Evolutionary conservation across 257 asterid genomes (phyloP).

Genomic region (Phtheirospermum japonicum): DNA sequence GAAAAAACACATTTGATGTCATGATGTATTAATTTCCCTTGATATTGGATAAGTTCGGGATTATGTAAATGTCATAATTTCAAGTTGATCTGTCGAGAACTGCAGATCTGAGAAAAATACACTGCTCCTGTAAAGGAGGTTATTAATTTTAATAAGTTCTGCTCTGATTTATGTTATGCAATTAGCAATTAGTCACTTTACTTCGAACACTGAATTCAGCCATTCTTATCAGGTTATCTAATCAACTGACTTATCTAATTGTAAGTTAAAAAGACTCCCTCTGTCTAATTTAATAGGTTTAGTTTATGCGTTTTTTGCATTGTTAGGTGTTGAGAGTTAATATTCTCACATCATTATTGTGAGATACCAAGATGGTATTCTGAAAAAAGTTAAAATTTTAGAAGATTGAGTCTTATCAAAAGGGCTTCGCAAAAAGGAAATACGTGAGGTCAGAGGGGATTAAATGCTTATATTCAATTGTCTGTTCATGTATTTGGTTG

Average conservation of each 20-base stretch:
- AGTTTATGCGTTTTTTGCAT: constrained; percentile 9
- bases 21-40: not conserved
- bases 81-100: not conserved
- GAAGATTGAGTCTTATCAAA: not conserved
- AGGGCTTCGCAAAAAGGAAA: not conserved
- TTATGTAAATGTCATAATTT: not conserved
- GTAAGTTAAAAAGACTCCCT: not conserved
- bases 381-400: not conserved
- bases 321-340: not conserved
- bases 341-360: not conserved
- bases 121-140: not conserved
- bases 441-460: not conserved
- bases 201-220: not conserved
- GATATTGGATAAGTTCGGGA: constrained; percentile 3
- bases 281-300: not conserved
- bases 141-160: not conserved
- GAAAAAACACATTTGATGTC: constrained; percentile 15
- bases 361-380: not conserved
- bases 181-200: not conserved
- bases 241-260: constrained; percentile 3
- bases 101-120: not conserved
- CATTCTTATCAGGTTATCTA: constrained; percentile 12
- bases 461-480: constrained; percentile 7
- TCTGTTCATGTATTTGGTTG: constrained; percentile 15
- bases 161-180: not conserved